Evolutionary conservation across 345 rosid genomes (phyloP), one percentile per base, ranked within the genome.

Genomic region (Aquilaria sinensis): DNA sequence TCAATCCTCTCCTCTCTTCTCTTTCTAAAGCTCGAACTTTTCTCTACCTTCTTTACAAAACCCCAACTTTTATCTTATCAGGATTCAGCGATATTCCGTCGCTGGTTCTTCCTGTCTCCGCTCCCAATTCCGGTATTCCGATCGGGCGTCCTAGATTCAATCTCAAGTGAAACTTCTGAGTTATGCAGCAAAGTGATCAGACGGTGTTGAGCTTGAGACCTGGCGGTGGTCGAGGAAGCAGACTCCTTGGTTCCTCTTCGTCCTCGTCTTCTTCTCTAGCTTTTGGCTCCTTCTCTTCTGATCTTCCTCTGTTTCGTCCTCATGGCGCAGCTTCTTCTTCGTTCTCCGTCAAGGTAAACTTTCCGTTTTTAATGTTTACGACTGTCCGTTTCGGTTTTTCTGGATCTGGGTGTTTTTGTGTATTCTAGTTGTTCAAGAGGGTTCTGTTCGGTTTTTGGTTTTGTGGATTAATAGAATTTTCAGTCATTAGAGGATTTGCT

Each of bases 141-240:
- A 60, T 78, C 74, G 66, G 60, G 64, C 74, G 67, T 71, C 31
- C 68, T 70, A 66, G 75, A 73, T 80, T 74, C 41, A 62, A 72
- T 72, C 63, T 67, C 14, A 30, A n/a, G 48, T 30, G 54, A 67
- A 47, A 51, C 67, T 75, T 76, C 72, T 81, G 78, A 78, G 91
- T 78, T 78, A 94, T 94, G 99, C 96, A 90, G 92, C 97, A 88
- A 29, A 83, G 91, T 75, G 96, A 94, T 82, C 87, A 80, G 69
- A 71, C 96, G 83, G 91, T 85, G 76, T 74, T 90, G 81, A 94
- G 92, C 85, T 94, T 94, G 87, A 94, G 99, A 74, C 99, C 97
- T 82, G 99, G 97, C 74, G 99, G 97, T 80, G 97, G 99, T 80
- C 94, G 43, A 37, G 91, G 95, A 43, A 81, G 76, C 78, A 86